Evolutionary conservation across 768 basidiomycete species (phyloP).

Genomic region (Antrodiella citrinella): DNA sequence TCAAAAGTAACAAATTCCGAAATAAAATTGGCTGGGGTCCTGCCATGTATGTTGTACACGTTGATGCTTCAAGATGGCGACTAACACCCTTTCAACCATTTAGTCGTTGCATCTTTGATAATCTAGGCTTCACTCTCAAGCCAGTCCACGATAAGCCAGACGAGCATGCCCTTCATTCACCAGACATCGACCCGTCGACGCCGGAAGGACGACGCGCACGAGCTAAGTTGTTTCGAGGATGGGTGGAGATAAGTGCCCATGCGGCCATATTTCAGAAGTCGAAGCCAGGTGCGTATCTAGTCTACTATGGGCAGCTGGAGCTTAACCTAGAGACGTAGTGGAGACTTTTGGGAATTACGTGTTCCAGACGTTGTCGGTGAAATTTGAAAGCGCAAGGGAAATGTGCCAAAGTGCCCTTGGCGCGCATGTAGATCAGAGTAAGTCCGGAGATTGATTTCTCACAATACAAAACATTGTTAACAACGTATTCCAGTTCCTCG

Average conservation of each 20-base stretch:
- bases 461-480: no score
- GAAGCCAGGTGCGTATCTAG: constrained; percentile 5
- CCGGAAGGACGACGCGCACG: constrained; percentile 43
- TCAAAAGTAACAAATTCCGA: constrained; percentile 47
- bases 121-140: constrained; percentile 29
- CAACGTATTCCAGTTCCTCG: constrained; percentile 60
- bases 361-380: constrained; percentile 22
- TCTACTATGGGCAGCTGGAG: constrained; percentile 18
- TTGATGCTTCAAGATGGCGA: no score
- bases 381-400: constrained; percentile 53
- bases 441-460: constrained; percentile 16
- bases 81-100: not conserved
- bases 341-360: constrained; percentile 7
- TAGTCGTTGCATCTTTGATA: constrained; percentile 35
- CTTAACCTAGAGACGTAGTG: constrained; percentile 1
- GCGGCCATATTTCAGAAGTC: constrained; percentile 23
- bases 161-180: constrained; percentile 45
- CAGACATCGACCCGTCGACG: constrained; percentile 34
- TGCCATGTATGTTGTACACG: constrained; percentile 42
- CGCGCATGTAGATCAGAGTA: constrained; percentile 73
- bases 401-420: constrained; percentile 69
- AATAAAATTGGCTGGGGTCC: constrained; percentile 60
- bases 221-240: constrained; percentile 63
- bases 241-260: constrained; percentile 73
- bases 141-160: constrained; percentile 18